Evolutionary conservation across 75 land plant genomes (phyloP).

Genomic region (Chamaecyparis obtusa): DNA sequence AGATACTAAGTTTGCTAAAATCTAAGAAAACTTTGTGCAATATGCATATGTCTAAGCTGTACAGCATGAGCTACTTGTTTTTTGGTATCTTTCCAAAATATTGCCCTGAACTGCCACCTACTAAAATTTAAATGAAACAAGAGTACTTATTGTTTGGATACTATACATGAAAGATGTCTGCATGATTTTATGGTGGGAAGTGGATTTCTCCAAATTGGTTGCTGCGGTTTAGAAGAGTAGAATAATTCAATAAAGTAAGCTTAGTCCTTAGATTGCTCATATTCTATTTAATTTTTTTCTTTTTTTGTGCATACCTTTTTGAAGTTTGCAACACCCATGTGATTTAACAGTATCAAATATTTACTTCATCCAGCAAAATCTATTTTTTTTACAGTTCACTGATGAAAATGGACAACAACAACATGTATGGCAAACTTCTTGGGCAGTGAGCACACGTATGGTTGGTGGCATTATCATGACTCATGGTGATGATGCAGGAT

Average conservation of each 20-base stretch:
- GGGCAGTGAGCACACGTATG: constrained; percentile 98
- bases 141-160: neutral
- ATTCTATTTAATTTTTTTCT: neutral
- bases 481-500: constrained; percentile 94
- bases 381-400: constrained; percentile 45
- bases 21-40: too few species aligned
- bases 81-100: neutral
- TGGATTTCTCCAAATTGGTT: neutral
- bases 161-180: neutral
- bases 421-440: constrained; percentile 96
- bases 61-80: neutral
- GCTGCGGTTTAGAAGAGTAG: neutral
- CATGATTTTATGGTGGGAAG: too few species aligned
- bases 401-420: constrained; percentile 86
- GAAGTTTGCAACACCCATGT: neutral
- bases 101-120: neutral
- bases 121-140: neutral
- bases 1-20: too few species aligned
- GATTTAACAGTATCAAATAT: neutral
- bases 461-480: constrained; percentile 98
- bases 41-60: neutral
- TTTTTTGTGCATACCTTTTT: neutral
- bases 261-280: neutral
- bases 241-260: neutral
- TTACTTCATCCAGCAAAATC: neutral